Conservation (phyloP, 352 stramenopile species). For the Globisporangium canariense region DNA sequence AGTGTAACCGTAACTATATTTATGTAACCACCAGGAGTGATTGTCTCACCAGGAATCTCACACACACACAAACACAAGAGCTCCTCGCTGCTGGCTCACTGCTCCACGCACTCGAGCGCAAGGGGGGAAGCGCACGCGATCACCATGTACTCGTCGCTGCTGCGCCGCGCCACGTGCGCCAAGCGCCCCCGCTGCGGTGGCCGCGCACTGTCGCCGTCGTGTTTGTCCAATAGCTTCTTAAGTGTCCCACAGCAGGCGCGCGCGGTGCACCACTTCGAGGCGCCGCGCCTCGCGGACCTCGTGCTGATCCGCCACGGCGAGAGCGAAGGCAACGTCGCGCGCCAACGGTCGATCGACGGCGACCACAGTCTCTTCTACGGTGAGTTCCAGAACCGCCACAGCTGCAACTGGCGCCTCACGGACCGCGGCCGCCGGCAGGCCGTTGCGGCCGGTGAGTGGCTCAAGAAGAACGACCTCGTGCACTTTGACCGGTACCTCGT, state of each 20-base stretch:
- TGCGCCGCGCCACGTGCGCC: slow-evolving; percentile 12
- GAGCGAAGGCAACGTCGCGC: slow-evolving; percentile 86
- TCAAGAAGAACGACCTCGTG: slow-evolving; percentile 70
- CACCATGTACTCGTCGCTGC: slow-evolving; percentile 20
- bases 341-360: slow-evolving; percentile 74
- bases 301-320: slow-evolving; percentile 89
- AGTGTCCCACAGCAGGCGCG: background rate
- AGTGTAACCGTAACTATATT: background rate
- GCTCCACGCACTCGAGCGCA: slow-evolving; percentile 4
- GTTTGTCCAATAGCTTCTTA: background rate
- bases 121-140: background rate
- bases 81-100: slow-evolving; percentile 2
- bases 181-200: slow-evolving; percentile 8
- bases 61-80: background rate
- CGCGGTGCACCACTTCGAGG: slow-evolving; percentile 24
- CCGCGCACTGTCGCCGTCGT: slow-evolving; percentile 9
- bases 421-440: slow-evolving; percentile 77
- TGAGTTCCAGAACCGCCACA: slow-evolving; percentile 89
- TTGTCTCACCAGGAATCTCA: slow-evolving; percentile 3
- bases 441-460: slow-evolving; percentile 72
- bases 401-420: slow-evolving; percentile 84
- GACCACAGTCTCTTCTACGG: slow-evolving; percentile 85
- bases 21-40: slow-evolving; percentile 7
- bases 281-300: slow-evolving; percentile 69
- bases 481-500: slow-evolving; percentile 86